These are phyloP conservation scores for Kitagawia praeruptora DNA, from an alignment of 129 eudicot genomes.

Conservation along the genomic window DNA sequence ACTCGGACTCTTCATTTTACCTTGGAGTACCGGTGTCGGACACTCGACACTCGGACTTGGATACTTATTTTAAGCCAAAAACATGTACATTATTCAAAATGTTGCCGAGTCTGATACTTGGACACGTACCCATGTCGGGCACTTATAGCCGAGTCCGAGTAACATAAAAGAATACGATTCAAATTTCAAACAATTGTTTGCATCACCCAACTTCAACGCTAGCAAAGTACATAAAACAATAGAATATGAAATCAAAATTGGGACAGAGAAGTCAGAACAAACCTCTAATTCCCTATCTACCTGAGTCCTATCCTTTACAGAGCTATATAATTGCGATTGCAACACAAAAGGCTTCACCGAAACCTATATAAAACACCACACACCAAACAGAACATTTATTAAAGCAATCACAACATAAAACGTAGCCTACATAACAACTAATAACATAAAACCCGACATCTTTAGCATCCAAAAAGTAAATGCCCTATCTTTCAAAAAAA, in stretches of 20 bases:
- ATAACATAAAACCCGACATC: neutral
- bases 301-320: slow-evolving; percentile 84
- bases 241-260: neutral
- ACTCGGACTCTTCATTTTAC: no score
- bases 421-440: neutral
- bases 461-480: neutral
- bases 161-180: neutral
- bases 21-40: no score
- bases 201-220: neutral
- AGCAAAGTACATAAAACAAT: neutral
- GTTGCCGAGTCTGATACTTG: no score
- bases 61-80: no score
- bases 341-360: slow-evolving; percentile 67
- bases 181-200: neutral
- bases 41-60: no score
- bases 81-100: no score
- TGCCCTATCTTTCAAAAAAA: neutral
- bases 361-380: slow-evolving; percentile 34
- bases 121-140: no score
- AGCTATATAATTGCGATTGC: slow-evolving; percentile 83
- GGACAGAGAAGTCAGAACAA: slow-evolving; percentile 4
- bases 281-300: slow-evolving; percentile 99
- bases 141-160: no score
- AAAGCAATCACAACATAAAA: neutral
- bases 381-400: neutral